Conservation (phyloP, 441 rosid species). For the Erodium trifolium region DNA sequence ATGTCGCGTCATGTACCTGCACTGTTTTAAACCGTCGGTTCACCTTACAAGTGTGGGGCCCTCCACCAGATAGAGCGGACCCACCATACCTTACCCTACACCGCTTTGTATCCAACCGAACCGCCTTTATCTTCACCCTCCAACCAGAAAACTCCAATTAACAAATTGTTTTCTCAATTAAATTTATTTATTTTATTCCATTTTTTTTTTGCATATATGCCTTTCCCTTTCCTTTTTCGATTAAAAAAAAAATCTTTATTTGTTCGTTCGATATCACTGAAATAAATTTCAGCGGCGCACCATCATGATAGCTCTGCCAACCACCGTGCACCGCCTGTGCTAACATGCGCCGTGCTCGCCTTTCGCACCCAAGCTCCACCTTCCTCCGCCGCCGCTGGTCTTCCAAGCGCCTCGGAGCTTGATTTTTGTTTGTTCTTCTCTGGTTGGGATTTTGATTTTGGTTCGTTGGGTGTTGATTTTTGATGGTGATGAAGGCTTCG, state of each 20-base stretch:
- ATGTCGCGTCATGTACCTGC: background rate
- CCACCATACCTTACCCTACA: background rate
- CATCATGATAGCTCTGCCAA: background rate
- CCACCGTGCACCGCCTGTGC: background rate
- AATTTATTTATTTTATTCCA: too few relatives aligned
- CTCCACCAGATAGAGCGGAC: background rate
- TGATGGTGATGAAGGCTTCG: constrained; percentile 18
- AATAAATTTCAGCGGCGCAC: background rate
- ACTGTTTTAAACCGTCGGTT: background rate
- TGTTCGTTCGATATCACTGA: background rate
- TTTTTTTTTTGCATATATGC: too few relatives aligned
- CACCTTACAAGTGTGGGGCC: background rate
- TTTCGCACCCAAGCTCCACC: background rate
- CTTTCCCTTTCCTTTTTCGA: background rate
- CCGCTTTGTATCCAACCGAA: background rate
- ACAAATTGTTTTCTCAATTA: background rate
- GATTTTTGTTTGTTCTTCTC: background rate
- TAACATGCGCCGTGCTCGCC: constrained; percentile 11
- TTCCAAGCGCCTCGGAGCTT: too few relatives aligned
- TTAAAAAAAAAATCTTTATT: too few relatives aligned
- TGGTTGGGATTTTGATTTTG: background rate
- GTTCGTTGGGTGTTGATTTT: background rate
- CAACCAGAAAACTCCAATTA: background rate
- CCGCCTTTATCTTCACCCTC: background rate
- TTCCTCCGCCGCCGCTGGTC: constrained; percentile 1